These are phyloP conservation scores for Neodidymelliopsis sp. DNA, from an alignment of 2,329 filamentous ascomycete species.

Conservation along the genomic window DNA sequence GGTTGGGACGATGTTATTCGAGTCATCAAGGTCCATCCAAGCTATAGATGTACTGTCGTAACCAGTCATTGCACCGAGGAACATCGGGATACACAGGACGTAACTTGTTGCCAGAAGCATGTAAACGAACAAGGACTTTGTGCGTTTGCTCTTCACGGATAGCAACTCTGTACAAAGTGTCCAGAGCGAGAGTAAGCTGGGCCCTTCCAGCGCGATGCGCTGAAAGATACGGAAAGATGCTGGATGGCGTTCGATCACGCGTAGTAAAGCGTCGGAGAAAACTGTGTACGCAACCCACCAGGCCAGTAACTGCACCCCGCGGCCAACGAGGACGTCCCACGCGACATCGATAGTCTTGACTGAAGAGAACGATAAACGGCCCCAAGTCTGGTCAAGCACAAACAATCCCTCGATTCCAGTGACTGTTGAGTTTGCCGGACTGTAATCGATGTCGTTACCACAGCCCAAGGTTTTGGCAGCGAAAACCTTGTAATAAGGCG, in stretches of 20 bases:
- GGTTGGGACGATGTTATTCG: conserved; percentile 38
- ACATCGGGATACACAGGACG: conserved; percentile 42
- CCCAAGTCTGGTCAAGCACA: conserved; percentile 36
- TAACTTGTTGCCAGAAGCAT: conserved; percentile 41
- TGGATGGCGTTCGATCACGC: conserved; percentile 45
- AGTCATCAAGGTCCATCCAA: conserved; percentile 36
- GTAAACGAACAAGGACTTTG: conserved; percentile 38
- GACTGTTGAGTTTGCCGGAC: conserved; percentile 24
- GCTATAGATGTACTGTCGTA: conserved; percentile 42
- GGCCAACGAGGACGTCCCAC: conserved; percentile 47
- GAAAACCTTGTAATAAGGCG: conserved; percentile 21
- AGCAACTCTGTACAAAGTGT: conserved; percentile 38
- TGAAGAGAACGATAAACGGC: conserved; percentile 36
- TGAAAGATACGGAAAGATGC: conserved; percentile 46
- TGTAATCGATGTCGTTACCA: conserved; percentile 7
- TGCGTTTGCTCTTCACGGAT: conserved; percentile 29
- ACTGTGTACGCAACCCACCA: conserved; percentile 41
- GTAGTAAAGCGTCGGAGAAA: conserved; percentile 44
- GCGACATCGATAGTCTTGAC: conserved; percentile 47
- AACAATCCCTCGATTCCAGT: conserved; percentile 39
- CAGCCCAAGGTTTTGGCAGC: conserved; percentile 23
- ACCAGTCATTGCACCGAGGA: conserved; percentile 45
- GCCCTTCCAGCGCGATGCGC: conserved; percentile 40
- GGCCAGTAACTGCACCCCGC: conserved; percentile 43
- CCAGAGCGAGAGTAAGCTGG: conserved; percentile 31